phyloP scores from a whole-genome alignment of 768 basidiomycete genomes.

The Suillus decipiens region DNA sequence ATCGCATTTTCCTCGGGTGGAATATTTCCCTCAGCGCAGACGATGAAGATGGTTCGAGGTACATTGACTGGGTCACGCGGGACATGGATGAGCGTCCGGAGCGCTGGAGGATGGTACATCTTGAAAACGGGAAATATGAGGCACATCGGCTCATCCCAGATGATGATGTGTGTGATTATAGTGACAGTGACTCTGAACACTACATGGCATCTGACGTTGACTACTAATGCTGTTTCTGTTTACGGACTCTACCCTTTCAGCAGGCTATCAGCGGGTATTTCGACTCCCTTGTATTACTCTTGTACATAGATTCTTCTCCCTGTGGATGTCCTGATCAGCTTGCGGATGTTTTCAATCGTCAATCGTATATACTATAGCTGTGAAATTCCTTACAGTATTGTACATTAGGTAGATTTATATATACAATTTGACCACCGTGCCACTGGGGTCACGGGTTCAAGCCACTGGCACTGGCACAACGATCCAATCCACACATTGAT shows the following conservation, averaged over 20 bases:
- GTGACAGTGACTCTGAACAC: constrained; percentile 41
- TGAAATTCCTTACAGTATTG: background rate
- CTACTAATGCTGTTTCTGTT: background rate
- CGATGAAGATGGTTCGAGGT: constrained; percentile 42
- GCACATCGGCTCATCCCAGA: constrained; percentile 42
- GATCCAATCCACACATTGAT: background rate
- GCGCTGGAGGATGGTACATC: constrained; percentile 39
- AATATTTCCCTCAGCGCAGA: constrained; percentile 52
- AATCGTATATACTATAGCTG: background rate
- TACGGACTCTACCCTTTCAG: background rate
- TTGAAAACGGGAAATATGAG: constrained; percentile 42
- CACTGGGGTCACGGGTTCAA: too few species aligned
- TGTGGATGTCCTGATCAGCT: background rate
- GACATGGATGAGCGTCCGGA: constrained; percentile 48
- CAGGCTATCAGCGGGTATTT: background rate
- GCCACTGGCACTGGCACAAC: background rate
- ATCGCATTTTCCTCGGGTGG: constrained; percentile 66
- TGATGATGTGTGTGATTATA: constrained; percentile 36
- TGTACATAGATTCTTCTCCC: background rate
- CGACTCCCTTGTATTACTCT: background rate
- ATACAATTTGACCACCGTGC: background rate
- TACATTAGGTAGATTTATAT: background rate
- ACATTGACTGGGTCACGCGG: constrained; percentile 40
- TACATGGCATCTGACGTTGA: constrained; percentile 29
- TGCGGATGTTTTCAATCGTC: background rate